Evolutionary conservation across 2,329 filamentous ascomycete genomes (phyloP), one percentile per base, ranked within the genome.

Genomic region (Eurotiales sp.): DNA sequence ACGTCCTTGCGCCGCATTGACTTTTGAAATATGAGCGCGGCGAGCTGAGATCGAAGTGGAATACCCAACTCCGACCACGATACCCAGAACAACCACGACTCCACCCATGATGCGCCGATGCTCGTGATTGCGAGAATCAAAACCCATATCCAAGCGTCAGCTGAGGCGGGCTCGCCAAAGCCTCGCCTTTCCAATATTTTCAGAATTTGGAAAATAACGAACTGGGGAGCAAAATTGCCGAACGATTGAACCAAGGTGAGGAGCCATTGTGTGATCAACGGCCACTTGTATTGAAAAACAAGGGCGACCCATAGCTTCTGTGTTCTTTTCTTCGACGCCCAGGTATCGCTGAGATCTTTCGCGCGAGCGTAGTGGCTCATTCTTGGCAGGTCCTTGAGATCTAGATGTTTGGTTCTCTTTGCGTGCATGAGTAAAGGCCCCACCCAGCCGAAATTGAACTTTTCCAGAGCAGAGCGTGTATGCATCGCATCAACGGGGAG

Each of bases 1-100:
- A 88, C 81, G 63, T 90, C 87, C 64, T 90, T 90, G 43, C 84
- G 78, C 48, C 83, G 77, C 74, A 90, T 81, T 0, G 86, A 80
- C 67, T 91, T 91, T 55, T 84, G 79, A 58, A 90, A 90, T 15
- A 90, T 80, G 5, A 89, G 76, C 1, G 85, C 79, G 3, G 85
- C 82, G 3, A 91, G 71, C 61, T 90, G 84, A 37, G 82, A 78
- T 50, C 85, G 80, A 12, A 90, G 71, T 0, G 86, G 84, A 21
- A 88, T 74, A 45, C 76, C 74, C 23, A 90, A 62, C 48, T 81
- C 75, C 2, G 78, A 74, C 67, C 77, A 84, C 0, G 79, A 79
- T 50, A 85, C 70, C 83, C 84, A 89, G 56, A 79, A 82, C 25
- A 85, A 65, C 72, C 80, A 84, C 2, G 78, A 72, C 59, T 88